phyloP scores from a whole-genome alignment of 2,329 filamentous ascomycete genomes.

The Colletotrichum musicola region DNA sequence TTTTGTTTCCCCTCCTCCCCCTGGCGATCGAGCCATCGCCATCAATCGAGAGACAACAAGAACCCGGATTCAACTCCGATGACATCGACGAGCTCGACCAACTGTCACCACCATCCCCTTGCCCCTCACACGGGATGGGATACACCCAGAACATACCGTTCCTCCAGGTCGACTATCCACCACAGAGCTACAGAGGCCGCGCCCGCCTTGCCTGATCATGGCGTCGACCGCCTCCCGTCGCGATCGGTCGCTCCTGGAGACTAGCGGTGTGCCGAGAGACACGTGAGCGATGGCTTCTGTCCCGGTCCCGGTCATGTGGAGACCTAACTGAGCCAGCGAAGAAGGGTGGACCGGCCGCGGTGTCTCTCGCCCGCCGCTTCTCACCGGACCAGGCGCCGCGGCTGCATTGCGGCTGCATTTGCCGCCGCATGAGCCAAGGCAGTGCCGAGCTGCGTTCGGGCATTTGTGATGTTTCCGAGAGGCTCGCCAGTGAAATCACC shows the following conservation, averaged over 20 bases:
- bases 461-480: no score
- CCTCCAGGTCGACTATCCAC: no score
- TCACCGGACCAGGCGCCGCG: conserved; percentile 17
- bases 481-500: no score
- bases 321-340: conserved; percentile 10
- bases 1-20: conserved; percentile 14
- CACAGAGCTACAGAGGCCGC: not conserved
- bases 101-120: not conserved
- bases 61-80: not conserved
- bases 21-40: not conserved
- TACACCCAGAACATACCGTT: no score
- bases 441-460: not conserved
- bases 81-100: not conserved
- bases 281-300: conserved; percentile 32
- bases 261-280: conserved; percentile 37
- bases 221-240: not conserved
- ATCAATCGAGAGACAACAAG: not conserved
- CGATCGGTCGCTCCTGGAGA: conserved; percentile 33
- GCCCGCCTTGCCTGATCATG: conserved; percentile 1
- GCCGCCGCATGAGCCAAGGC: conserved; percentile 23
- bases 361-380: conserved; percentile 16
- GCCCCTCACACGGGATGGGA: not conserved
- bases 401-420: conserved; percentile 19
- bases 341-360: conserved; percentile 11
- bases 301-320: conserved; percentile 33